Evolutionary conservation across 1,139 yeast species (phyloP).

Genomic region (Kodamaea alishanica): DNA sequence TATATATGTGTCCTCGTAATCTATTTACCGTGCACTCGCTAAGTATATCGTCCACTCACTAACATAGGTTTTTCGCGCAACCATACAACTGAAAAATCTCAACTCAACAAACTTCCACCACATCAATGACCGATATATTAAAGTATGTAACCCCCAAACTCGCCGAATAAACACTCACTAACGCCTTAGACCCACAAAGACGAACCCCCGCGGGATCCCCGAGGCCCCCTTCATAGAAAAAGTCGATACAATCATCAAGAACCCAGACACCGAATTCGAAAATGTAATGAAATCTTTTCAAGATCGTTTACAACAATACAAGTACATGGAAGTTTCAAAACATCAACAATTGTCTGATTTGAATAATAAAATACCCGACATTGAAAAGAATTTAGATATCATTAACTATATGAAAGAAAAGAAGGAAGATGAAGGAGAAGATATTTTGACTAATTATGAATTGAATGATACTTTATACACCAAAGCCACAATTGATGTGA

Average conservation of each 20-base stretch:
- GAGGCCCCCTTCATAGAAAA: conserved; percentile 91
- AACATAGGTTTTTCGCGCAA: too few relatives aligned
- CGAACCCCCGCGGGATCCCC: conserved; percentile 93
- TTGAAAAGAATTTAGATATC: conserved; percentile 74
- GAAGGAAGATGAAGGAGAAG: conserved; percentile 34
- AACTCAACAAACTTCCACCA: background rate
- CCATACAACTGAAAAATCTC: too few relatives aligned
- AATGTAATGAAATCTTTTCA: conserved; percentile 65
- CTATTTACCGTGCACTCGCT: too few relatives aligned
- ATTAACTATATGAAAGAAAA: conserved; percentile 56
- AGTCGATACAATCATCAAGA: conserved; percentile 69
- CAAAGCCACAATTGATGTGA: conserved; percentile 63
- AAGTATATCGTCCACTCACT: too few relatives aligned
- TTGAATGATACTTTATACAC: conserved; percentile 90
- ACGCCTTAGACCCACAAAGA: conserved; percentile 44
- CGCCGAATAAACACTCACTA: conserved; percentile 13
- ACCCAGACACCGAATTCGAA: conserved; percentile 67
- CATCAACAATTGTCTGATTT: conserved; percentile 64
- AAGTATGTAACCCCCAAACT: conserved; percentile 10
- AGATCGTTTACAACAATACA: conserved; percentile 77
- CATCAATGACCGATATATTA: conserved; percentile 15
- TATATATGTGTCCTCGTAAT: too few relatives aligned
- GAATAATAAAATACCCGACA: conserved; percentile 80
- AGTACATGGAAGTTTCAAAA: conserved; percentile 83
- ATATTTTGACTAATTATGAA: conserved; percentile 74